These are phyloP conservation scores for Senna siamea DNA, from an alignment of 306 rosid species.

Conservation along the genomic window DNA sequence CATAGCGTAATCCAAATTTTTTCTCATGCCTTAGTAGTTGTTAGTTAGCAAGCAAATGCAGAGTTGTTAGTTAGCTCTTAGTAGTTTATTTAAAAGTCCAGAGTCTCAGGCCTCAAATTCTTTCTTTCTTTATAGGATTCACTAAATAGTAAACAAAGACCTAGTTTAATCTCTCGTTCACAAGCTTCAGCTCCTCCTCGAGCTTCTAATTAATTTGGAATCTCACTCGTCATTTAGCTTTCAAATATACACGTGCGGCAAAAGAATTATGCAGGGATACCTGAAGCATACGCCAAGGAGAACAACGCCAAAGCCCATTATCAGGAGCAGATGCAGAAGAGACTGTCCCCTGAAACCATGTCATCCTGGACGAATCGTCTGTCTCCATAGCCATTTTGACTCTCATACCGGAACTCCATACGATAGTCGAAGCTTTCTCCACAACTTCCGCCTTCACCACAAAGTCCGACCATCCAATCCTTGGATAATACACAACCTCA, in stretches of 20 bases:
- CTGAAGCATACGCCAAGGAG: conserved; percentile 84
- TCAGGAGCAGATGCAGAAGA: conserved; percentile 40
- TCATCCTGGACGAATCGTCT: conserved; percentile 54
- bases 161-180: neutral
- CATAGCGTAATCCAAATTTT: neutral
- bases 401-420: conserved; percentile 58
- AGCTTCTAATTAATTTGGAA: conserved; percentile 12
- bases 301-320: conserved; percentile 52
- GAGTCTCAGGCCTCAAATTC: neutral
- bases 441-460: conserved; percentile 65
- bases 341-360: conserved; percentile 63
- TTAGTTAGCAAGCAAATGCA: neutral
- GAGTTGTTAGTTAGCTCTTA: neutral
- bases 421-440: conserved; percentile 45
- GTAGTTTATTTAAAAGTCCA: neutral
- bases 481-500: conserved; percentile 68
- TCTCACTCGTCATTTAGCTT: conserved; percentile 1
- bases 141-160: neutral
- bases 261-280: conserved; percentile 30
- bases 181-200: neutral
- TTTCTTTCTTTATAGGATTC: conserved; percentile 2
- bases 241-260: neutral
- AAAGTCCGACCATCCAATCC: conserved; percentile 58
- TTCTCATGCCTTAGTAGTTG: neutral
- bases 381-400: conserved; percentile 62